Evolutionary conservation across 2,329 filamentous ascomycete species (phyloP).

Genomic region (Whalleya microplaca): DNA sequence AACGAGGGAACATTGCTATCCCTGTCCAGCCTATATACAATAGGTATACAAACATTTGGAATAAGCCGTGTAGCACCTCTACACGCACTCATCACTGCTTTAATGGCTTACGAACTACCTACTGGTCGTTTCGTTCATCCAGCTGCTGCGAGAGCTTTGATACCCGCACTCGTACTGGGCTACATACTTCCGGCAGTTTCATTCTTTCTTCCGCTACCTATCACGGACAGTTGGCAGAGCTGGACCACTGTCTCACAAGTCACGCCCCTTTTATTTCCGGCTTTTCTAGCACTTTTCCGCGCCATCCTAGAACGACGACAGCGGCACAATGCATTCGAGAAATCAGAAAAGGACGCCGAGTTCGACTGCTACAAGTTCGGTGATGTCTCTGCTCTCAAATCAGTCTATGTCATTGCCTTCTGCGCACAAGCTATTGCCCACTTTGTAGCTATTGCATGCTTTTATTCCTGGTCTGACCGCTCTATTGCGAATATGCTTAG

Average conservation of each 20-base stretch:
- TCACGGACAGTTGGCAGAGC: constrained; percentile 4
- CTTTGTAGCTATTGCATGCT: constrained; percentile 7
- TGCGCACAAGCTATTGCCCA: constrained; percentile 10
- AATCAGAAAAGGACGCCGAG: not conserved
- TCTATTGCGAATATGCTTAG: constrained; percentile 2
- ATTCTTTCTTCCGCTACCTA: constrained; percentile 3
- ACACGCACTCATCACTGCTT: constrained; percentile 12
- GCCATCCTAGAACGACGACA: not conserved
- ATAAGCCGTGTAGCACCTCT: constrained; percentile 16
- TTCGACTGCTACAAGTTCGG: constrained; percentile 11
- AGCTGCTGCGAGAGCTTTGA: constrained; percentile 18
- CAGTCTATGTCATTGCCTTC: constrained; percentile 8
- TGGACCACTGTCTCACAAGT: constrained; percentile 12
- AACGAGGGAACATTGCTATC: constrained; percentile 17
- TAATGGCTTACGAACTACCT: constrained; percentile 3
- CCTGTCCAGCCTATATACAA: constrained; percentile 17
- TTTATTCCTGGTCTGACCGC: not conserved
- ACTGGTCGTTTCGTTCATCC: constrained; percentile 16
- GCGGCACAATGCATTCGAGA: too few relatives aligned
- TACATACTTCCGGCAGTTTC: constrained; percentile 21
- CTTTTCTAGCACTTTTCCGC: not conserved
- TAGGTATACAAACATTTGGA: constrained; percentile 13
- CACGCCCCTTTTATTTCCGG: constrained; percentile 11
- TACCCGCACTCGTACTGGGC: constrained; percentile 19
- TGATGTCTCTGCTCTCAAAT: constrained; percentile 12